Conservation (phyloP, 495 filamentous ascomycete species). For the Ramalina intermedia region DNA sequence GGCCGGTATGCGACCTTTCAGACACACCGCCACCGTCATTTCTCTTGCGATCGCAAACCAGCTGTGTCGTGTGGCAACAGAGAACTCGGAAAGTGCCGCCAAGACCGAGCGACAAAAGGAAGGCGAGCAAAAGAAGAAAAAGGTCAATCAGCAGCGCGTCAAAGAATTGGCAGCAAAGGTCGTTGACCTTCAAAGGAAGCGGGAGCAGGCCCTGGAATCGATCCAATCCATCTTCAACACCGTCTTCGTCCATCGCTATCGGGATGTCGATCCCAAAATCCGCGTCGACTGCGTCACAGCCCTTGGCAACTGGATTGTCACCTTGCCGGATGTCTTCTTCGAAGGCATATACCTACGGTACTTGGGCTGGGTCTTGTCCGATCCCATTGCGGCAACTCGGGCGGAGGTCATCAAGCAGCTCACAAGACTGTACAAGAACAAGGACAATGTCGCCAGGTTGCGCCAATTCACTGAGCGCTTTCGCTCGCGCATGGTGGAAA, state of each 20-base stretch:
- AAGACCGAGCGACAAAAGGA: conserved; percentile 69
- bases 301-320: conserved; percentile 74
- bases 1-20: conserved; percentile 66
- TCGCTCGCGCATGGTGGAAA: conserved; percentile 76
- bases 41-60: conserved; percentile 59
- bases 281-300: conserved; percentile 71
- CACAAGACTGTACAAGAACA: conserved; percentile 54
- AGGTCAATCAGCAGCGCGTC: conserved; percentile 58
- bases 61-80: conserved; percentile 47
- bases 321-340: conserved; percentile 72
- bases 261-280: conserved; percentile 80
- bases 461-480: conserved; percentile 85
- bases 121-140: conserved; percentile 61
- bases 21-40: conserved; percentile 80
- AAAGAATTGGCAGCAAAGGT: conserved; percentile 52
- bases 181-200: conserved; percentile 48
- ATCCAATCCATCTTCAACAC: conserved; percentile 76
- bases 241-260: conserved; percentile 87
- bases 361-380: conserved; percentile 86
- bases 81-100: conserved; percentile 51
- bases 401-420: conserved; percentile 73
- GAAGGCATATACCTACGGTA: conserved; percentile 80
- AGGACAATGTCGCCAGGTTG: conserved; percentile 60
- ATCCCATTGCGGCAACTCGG: conserved; percentile 51
- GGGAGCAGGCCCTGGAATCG: conserved; percentile 45